Percentiles rank a stretch among this genome's conserved stretches.
These are phyloP conservation scores for Globisporangium orthogonon DNA, from an alignment of 352 stramenopile species.

Conservation along the genomic window DNA sequence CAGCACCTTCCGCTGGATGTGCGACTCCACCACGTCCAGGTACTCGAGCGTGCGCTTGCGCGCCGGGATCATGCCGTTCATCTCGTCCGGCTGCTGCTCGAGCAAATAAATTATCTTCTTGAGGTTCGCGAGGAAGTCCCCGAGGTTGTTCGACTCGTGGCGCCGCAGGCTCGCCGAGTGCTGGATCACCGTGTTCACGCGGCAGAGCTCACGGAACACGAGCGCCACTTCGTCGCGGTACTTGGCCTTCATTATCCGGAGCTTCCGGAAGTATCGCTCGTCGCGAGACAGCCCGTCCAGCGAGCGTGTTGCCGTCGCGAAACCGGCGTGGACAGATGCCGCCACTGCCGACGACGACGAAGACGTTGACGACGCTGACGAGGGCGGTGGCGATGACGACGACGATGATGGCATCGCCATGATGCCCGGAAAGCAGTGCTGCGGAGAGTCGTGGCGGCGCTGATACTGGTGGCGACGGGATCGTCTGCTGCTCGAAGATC, in stretches of 20 bases:
- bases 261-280: constrained; percentile 60
- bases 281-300: constrained; percentile 19
- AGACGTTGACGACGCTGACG: background rate
- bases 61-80: constrained; percentile 63
- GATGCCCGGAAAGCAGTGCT: background rate
- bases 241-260: constrained; percentile 59
- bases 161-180: constrained; percentile 64
- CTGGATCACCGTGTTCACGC: constrained; percentile 77
- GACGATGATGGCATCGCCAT: background rate
- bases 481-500: constrained; percentile 8
- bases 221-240: constrained; percentile 79
- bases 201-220: constrained; percentile 74
- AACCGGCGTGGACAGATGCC: background rate
- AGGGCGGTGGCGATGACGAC: background rate
- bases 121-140: constrained; percentile 77
- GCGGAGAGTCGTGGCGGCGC: background rate
- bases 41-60: constrained; percentile 74
- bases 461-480: constrained; percentile 3
- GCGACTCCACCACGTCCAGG: constrained; percentile 73
- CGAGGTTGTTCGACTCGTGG: constrained; percentile 77
- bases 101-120: constrained; percentile 90
- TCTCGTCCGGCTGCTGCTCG: constrained; percentile 70
- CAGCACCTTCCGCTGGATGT: constrained; percentile 80
- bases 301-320: background rate
- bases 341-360: background rate